Evolutionary conservation across 192 early-diverging fungal species (phyloP).

Genomic region (Entomortierella lignicola): DNA sequence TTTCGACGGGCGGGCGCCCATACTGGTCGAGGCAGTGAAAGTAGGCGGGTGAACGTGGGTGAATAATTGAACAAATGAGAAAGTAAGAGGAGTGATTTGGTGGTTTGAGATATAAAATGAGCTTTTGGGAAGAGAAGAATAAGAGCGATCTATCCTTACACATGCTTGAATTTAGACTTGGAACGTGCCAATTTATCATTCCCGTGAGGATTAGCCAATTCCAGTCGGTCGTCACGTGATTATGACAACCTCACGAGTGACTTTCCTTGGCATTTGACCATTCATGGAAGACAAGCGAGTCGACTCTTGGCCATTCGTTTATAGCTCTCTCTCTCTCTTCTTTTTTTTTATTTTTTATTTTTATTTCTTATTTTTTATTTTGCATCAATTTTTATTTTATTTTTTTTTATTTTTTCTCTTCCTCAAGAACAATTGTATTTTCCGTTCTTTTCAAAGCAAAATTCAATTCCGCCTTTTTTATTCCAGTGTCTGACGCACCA

Average conservation of each 20-base stretch:
- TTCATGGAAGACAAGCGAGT: background rate
- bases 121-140: too few relatives aligned
- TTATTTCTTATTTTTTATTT: too few relatives aligned
- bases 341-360: background rate
- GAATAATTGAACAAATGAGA: background rate
- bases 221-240: too few relatives aligned
- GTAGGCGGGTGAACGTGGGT: background rate
- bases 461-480: too few relatives aligned
- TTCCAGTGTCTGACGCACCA: too few relatives aligned
- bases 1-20: conserved; percentile 34
- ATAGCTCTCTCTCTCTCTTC: background rate
- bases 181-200: too few relatives aligned
- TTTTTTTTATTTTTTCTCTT: background rate
- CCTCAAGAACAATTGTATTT: too few relatives aligned
- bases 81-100: background rate
- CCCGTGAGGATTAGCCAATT: too few relatives aligned
- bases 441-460: background rate
- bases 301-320: conserved; percentile 1
- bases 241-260: background rate
- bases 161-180: too few relatives aligned
- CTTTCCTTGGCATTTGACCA: conserved; percentile 10
- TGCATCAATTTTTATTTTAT: background rate
- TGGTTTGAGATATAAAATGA: too few relatives aligned
- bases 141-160: too few relatives aligned
- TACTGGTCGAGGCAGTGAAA: background rate